These are phyloP conservation scores for Sphagnum contortum DNA, from an alignment of 225 moss, liverwort and hornwort genomes.

Conservation along the genomic window DNA sequence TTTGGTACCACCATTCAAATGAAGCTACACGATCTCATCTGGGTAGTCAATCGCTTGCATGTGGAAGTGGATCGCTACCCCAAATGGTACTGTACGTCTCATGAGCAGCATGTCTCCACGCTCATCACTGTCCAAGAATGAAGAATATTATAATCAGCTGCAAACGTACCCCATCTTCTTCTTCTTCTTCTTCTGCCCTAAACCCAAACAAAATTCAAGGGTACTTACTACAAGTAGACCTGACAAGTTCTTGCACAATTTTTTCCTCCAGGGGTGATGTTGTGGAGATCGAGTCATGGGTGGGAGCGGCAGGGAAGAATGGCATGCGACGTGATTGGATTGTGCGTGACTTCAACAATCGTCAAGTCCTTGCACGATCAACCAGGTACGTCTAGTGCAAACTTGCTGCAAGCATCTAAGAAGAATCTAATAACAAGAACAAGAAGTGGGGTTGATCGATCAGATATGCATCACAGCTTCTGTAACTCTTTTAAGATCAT, in stretches of 20 bases:
- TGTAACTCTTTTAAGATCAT: too few species aligned
- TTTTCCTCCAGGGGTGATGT: conserved; percentile 19
- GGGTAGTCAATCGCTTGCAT: conserved; percentile 31
- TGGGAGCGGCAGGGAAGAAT: conserved; percentile 22
- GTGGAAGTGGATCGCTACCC: conserved; percentile 29
- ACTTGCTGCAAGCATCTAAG: neutral
- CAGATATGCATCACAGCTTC: too few species aligned
- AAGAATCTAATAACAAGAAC: neutral
- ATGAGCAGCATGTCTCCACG: neutral
- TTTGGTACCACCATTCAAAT: conserved; percentile 30
- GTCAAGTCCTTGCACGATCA: conserved; percentile 17
- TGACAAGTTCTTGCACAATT: too few species aligned
- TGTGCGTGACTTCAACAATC: conserved; percentile 11
- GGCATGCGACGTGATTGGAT: conserved; percentile 34
- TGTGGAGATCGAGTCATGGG: conserved; percentile 31
- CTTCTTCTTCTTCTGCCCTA: too few species aligned
- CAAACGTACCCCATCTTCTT: too few species aligned
- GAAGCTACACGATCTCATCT: conserved; percentile 18
- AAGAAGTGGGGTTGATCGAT: too few species aligned
- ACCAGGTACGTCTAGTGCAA: conserved; percentile 15
- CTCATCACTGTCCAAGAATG: neutral
- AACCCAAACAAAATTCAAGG: too few species aligned
- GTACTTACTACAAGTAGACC: too few species aligned
- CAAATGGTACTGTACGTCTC: conserved; percentile 10
- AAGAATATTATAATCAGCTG: too few species aligned